Base-by-base conservation (phyloP, 1,139 yeast species). In the Arxiozyma telluris region DNA sequence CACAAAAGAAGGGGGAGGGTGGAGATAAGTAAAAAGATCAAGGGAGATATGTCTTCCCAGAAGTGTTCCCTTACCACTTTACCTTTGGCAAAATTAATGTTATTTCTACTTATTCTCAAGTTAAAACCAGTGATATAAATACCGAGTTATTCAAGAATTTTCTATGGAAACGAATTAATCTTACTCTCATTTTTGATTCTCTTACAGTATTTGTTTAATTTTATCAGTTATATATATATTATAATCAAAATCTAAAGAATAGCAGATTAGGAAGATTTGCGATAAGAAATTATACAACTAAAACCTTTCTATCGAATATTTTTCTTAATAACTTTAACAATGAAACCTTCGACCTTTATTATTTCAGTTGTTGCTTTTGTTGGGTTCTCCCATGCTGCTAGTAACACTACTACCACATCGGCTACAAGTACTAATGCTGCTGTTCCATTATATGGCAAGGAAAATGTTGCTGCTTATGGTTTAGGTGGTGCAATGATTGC, bases 331-430 rank as follows among this genome's bases (percentile, higher is more conserved):
- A 21, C 18, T 23, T 39, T 38, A 47, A 49, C 12, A 49, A 54
- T 57, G 59, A 53, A 57, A 47, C 42, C 51, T n/a, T 47, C 55
- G 12, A 53, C 55, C 20, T n/a, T 53, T 39, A n/a, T 57, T 22
- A 25, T 55, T 21, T 43, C 56, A 7, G 18, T 48, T 18, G 54
- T 49, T 50, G 54, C 58, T 44, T 42, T 55, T 23, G 34, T 51
- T 25, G 49, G 52, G 5, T 34, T 53, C 8, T 39, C 55, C 17
- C 20, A 51, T 1, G 57, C 58, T 17, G 54, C 52, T 12, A 44
- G 39, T 18, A 42, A 53, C 7, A 51, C 54, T 12, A 41, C 44
- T 9, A 34, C 53, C 20, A 25, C 20, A 15, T 25, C 49, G 3
- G 20, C 48, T 4, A 47, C 53, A 12, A 25, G 50, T 2, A 39